Conservation (phyloP, 345 rosid genomes). For the Turnera subulata region DNA sequence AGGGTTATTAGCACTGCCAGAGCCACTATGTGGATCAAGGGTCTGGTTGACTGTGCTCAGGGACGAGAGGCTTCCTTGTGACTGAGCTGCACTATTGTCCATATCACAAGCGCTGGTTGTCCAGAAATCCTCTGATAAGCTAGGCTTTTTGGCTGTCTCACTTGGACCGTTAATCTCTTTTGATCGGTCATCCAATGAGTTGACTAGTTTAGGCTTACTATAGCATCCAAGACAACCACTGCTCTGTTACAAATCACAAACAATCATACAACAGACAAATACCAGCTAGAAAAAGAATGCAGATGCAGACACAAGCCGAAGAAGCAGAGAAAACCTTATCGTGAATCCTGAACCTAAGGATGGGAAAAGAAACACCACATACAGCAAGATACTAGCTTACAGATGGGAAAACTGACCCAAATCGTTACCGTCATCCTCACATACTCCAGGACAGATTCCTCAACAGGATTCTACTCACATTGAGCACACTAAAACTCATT, state of each 20-base stretch:
- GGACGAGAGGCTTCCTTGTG: conserved; percentile 32
- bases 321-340: background rate
- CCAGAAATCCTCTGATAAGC: conserved; percentile 26
- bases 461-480: background rate
- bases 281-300: background rate
- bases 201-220: conserved; percentile 16
- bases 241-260: conserved; percentile 69
- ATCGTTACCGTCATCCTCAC: too few relatives aligned
- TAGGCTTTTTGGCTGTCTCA: conserved; percentile 17
- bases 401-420: too few relatives aligned
- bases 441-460: background rate
- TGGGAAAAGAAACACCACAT: background rate
- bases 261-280: conserved; percentile 26
- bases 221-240: conserved; percentile 40
- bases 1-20: conserved; percentile 32
- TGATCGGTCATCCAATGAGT: conserved; percentile 10
- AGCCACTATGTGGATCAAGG: conserved; percentile 19
- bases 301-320: background rate
- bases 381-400: too few relatives aligned
- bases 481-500: background rate
- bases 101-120: conserved; percentile 30
- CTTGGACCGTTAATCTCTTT: conserved; percentile 6
- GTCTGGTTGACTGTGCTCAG: conserved; percentile 22
- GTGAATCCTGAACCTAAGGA: background rate
- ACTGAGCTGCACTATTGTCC: conserved; percentile 31